Evolutionary conservation across 2,329 filamentous ascomycete species (phyloP).

Genomic region (Pochonia chlamydosporia): DNA sequence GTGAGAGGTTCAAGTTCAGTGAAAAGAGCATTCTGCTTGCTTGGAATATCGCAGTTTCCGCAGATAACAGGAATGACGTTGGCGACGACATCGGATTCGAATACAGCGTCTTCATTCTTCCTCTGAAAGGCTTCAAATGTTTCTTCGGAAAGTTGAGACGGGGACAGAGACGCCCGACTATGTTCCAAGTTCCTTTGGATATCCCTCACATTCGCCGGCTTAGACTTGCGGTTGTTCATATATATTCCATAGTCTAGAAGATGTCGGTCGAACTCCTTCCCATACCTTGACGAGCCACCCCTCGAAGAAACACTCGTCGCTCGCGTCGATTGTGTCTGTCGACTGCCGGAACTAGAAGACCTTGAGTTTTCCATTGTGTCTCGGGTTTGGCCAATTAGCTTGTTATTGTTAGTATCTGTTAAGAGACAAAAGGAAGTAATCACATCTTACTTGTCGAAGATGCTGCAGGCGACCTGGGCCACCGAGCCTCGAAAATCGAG

Average conservation of each 20-base stretch:
- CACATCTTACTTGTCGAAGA: background rate
- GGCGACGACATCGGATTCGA: background rate
- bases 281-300: background rate
- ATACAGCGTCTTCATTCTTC: background rate
- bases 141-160: background rate
- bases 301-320: background rate
- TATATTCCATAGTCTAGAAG: background rate
- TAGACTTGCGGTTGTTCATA: conserved; percentile 14
- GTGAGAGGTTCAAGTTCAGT: conserved; percentile 27
- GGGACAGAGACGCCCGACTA: background rate
- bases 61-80: conserved; percentile 9
- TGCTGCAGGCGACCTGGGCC: background rate
- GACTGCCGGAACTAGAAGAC: background rate
- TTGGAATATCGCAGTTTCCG: conserved; percentile 15
- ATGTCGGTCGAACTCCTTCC: background rate
- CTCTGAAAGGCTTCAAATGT: background rate
- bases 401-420: background rate
- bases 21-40: conserved; percentile 4
- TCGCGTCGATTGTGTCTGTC: background rate
- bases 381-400: background rate
- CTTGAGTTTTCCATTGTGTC: background rate
- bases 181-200: too few species aligned
- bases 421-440: background rate
- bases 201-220: too few species aligned
- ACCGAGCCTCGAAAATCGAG: background rate